Evolutionary conservation across 305 asterid genomes (phyloP).

Genomic region (Petunia hybrid): DNA sequence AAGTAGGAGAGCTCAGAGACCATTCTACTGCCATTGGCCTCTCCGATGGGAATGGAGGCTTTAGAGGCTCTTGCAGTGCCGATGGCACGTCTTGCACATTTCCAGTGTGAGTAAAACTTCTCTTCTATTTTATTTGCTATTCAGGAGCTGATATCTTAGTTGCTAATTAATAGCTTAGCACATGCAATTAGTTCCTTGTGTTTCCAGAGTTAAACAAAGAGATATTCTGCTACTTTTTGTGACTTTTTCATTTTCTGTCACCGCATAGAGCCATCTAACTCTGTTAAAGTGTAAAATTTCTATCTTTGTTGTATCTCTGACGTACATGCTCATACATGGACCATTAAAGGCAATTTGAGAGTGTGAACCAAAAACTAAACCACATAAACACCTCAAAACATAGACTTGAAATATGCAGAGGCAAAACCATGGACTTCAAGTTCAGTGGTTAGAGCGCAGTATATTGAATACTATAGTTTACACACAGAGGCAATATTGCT

Average conservation of each 20-base stretch:
- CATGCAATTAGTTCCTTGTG: constrained; percentile 1
- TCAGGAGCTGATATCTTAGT: background rate
- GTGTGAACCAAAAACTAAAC: background rate
- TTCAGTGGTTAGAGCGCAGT: background rate
- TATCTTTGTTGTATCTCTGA: background rate
- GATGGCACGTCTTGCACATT: constrained; percentile 32
- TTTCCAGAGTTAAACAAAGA: background rate
- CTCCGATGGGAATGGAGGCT: constrained; percentile 39
- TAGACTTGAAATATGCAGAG: background rate
- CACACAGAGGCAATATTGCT: background rate
- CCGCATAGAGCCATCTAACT: background rate
- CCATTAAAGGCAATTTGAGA: background rate
- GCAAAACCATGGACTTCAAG: background rate
- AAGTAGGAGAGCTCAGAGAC: constrained; percentile 35
- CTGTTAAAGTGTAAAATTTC: background rate
- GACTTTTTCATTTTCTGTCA: background rate
- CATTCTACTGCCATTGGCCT: constrained; percentile 32
- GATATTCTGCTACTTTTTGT: background rate
- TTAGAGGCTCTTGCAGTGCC: background rate
- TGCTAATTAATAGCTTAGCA: background rate
- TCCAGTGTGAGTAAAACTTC: constrained; percentile 57
- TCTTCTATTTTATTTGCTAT: background rate
- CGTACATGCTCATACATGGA: background rate
- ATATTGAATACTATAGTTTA: background rate
- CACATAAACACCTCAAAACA: background rate